Evolutionary conservation across 176 grass and related monocot genomes (phyloP).

Genomic region (Cenchrus purpureus): DNA sequence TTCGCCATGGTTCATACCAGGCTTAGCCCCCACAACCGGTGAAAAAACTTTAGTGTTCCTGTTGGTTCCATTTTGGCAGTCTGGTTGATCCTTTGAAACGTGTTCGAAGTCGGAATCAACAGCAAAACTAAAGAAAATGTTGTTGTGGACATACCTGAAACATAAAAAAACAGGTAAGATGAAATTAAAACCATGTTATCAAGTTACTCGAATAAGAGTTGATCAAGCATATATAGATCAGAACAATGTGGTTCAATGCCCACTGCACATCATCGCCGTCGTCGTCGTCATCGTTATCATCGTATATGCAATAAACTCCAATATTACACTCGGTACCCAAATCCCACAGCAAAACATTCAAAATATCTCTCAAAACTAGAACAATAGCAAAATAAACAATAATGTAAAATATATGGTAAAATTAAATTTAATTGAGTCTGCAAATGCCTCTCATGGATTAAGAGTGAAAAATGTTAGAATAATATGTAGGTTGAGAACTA

Average conservation of each 20-base stretch:
- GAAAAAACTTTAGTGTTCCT: slow-evolving; percentile 28
- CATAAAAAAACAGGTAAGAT: slow-evolving; percentile 38
- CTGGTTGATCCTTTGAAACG: slow-evolving; percentile 64
- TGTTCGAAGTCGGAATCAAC: slow-evolving; percentile 85
- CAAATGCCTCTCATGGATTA: neutral
- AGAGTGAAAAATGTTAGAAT: neutral
- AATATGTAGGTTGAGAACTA: neutral
- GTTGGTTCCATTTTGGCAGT: slow-evolving; percentile 42
- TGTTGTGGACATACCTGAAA: slow-evolving; percentile 98
- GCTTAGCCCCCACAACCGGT: slow-evolving; percentile 41
- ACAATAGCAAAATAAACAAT: neutral
- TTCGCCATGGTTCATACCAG: slow-evolving; percentile 20
- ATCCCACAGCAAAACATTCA: slow-evolving; percentile 7
- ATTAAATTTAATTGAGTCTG: neutral
- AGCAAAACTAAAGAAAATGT: slow-evolving; percentile 99
- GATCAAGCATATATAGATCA: neutral
- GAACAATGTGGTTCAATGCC: neutral
- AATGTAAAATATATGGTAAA: neutral
- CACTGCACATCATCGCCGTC: neutral
- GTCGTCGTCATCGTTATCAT: neutral
- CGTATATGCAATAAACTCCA: neutral
- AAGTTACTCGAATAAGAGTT: slow-evolving; percentile 19
- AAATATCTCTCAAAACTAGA: neutral
- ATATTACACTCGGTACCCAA: neutral
- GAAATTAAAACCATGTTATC: neutral